These are phyloP conservation scores for Hyphodiscus hymeniophilus DNA, from an alignment of 495 filamentous ascomycete genomes.

Conservation along the genomic window DNA sequence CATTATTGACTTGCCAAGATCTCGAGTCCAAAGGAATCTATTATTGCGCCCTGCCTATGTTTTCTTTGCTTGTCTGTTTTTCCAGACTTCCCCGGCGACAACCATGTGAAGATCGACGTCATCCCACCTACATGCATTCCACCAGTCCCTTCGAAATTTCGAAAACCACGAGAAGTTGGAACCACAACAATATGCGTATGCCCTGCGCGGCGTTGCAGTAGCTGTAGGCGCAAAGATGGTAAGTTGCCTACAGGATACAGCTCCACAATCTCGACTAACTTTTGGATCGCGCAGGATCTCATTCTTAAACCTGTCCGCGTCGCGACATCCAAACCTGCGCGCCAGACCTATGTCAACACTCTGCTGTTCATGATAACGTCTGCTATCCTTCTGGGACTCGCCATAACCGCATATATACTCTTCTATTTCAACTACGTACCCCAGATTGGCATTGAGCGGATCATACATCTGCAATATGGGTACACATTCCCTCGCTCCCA, in stretches of 20 bases:
- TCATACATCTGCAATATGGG: constrained; percentile 78
- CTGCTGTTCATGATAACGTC: constrained; percentile 52
- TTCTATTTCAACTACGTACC: constrained; percentile 85
- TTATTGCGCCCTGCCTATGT: background rate
- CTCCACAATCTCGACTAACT: background rate
- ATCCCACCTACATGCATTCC: background rate
- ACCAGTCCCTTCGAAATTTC: background rate
- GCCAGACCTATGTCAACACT: constrained; percentile 65
- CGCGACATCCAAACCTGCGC: constrained; percentile 56
- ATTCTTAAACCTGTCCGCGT: constrained; percentile 39
- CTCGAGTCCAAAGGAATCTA: background rate
- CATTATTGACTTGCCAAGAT: background rate
- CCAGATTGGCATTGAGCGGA: constrained; percentile 50
- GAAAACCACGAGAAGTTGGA: no score
- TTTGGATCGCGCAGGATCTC: constrained; percentile 13
- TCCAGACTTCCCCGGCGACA: background rate
- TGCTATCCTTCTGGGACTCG: constrained; percentile 50
- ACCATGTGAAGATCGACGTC: background rate
- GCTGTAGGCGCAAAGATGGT: background rate
- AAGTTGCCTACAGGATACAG: background rate
- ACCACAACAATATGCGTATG: background rate
- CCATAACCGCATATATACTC: constrained; percentile 58
- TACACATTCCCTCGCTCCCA: constrained; percentile 22
- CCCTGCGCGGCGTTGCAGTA: constrained; percentile 3
- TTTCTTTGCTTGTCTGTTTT: background rate